phyloP scores from a whole-genome alignment of 2,329 filamentous ascomycete species.

The Trichoderma sp. region DNA sequence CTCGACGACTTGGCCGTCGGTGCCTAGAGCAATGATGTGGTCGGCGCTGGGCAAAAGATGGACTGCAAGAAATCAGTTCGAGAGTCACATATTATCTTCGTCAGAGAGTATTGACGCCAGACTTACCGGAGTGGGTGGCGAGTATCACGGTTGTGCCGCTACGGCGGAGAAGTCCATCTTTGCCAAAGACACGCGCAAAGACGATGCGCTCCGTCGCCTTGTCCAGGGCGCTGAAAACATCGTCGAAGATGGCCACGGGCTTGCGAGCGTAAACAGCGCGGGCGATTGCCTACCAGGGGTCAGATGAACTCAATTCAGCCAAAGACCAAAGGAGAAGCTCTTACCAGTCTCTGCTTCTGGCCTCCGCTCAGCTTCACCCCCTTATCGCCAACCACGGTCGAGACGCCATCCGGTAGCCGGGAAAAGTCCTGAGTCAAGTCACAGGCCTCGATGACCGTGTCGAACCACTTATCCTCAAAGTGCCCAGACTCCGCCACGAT shows the following conservation, averaged over 20 bases:
- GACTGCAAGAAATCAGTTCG: conserved; percentile 28
- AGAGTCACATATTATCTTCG: too few relatives aligned
- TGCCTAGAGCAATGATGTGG: conserved; percentile 48
- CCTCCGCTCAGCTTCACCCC: conserved; percentile 43
- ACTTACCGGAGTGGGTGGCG: conserved; percentile 41
- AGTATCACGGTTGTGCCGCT: conserved; percentile 39
- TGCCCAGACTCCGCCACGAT: conserved; percentile 39
- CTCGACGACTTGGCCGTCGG: conserved; percentile 45
- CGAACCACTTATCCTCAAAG: conserved; percentile 40
- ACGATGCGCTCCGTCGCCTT: conserved; percentile 47
- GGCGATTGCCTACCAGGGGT: conserved; percentile 37
- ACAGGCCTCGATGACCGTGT: conserved; percentile 40
- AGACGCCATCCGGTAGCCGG: conserved; percentile 33
- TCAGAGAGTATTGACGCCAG: accelerated
- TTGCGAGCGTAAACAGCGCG: conserved; percentile 41
- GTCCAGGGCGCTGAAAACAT: conserved; percentile 47
- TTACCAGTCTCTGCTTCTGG: conserved; percentile 41
- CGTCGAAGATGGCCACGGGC: conserved; percentile 43
- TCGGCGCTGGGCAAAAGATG: conserved; percentile 46
- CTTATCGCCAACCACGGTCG: conserved; percentile 38
- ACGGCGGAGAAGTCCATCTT: conserved; percentile 40
- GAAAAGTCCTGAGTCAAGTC: conserved; percentile 39
- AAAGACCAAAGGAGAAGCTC: conserved; percentile 14
- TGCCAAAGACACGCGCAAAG: conserved; percentile 45
- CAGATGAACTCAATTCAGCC: neutral